Conservation (phyloP, 2,329 filamentous ascomycete genomes). For the Alternaria triticimaculans region DNA sequence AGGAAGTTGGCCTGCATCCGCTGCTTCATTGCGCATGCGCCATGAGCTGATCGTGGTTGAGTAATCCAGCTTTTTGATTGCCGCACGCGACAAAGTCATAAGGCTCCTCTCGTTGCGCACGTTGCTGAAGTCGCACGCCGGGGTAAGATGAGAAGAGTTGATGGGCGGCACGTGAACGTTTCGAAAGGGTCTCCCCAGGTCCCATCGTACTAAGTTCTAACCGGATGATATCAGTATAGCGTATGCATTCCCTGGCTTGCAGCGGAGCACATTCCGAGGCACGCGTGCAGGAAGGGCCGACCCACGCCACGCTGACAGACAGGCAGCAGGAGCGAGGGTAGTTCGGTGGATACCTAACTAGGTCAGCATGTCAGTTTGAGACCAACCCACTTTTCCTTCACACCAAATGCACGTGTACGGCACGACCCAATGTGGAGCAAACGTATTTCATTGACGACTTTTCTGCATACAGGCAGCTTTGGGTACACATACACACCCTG, state of each 20-base stretch:
- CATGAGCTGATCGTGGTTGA: background rate
- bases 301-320: background rate
- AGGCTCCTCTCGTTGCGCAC: background rate
- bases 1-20: background rate
- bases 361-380: background rate
- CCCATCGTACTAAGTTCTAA: background rate
- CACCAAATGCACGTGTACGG: background rate
- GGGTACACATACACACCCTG: background rate
- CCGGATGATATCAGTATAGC: background rate
- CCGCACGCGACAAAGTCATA: background rate
- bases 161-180: background rate
- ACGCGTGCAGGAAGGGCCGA: constrained; percentile 2
- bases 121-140: background rate
- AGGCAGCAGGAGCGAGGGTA: background rate
- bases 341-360: background rate
- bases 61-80: background rate
- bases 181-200: background rate
- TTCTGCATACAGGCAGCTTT: background rate
- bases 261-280: background rate
- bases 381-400: background rate
- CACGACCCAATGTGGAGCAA: background rate
- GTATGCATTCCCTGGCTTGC: background rate
- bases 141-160: background rate
- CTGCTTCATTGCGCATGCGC: background rate
- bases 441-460: constrained; percentile 4